phyloP scores from a whole-genome alignment of 768 basidiomycete species.

The Macrolepiota albuminosa region DNA sequence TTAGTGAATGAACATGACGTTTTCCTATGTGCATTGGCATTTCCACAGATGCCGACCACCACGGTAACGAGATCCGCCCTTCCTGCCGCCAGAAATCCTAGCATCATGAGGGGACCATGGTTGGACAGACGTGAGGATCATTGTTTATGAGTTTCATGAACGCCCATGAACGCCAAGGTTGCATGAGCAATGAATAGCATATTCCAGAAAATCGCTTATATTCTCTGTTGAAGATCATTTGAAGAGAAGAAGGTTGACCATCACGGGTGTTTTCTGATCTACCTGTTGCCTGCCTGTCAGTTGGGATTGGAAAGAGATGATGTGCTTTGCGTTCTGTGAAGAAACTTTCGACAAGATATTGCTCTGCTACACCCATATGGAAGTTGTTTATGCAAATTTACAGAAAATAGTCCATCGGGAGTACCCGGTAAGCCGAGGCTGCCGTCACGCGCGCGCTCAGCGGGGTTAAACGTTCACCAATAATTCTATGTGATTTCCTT shows the following conservation, averaged over 20 bases:
- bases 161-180: background rate
- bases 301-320: background rate
- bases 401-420: too few relatives aligned
- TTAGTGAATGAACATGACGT: background rate
- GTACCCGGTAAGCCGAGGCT: too few relatives aligned
- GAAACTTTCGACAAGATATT: background rate
- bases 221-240: background rate
- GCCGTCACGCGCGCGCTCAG: too few relatives aligned
- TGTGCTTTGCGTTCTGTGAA: background rate
- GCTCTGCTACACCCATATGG: background rate
- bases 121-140: background rate
- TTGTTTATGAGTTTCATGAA: background rate
- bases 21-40: background rate
- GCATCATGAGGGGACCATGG: background rate
- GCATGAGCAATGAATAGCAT: background rate
- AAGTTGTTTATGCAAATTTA: background rate
- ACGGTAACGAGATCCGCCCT: background rate
- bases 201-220: background rate
- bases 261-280: background rate
- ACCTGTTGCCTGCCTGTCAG: background rate
- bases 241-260: background rate
- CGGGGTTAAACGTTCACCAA: too few relatives aligned
- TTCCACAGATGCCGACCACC: constrained; percentile 7
- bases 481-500: background rate
- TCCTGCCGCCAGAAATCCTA: background rate